phyloP scores from a whole-genome alignment of 2,329 filamentous ascomycete species.

The Talaromyces funiculosus region DNA sequence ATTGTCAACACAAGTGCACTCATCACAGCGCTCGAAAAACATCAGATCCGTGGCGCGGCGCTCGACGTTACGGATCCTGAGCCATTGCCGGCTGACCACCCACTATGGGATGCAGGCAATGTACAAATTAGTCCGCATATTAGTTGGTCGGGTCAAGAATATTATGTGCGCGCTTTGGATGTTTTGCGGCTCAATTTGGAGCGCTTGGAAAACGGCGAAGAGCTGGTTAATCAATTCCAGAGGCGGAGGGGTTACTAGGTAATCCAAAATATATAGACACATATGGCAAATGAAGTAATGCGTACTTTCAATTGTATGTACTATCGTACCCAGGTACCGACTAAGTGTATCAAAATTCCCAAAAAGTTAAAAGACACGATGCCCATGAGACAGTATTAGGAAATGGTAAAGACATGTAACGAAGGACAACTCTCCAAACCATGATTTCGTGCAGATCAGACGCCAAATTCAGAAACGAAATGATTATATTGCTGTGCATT shows the following conservation, averaged over 20 bases:
- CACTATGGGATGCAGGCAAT: constrained; percentile 65
- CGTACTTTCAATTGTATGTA: not conserved
- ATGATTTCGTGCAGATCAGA: not conserved
- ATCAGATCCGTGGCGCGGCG: constrained; percentile 59
- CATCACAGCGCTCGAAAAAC: constrained; percentile 53
- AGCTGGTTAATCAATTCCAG: constrained; percentile 58
- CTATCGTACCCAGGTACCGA: not conserved
- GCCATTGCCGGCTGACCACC: constrained; percentile 62
- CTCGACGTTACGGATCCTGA: constrained; percentile 77
- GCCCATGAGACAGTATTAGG: constrained; percentile 3
- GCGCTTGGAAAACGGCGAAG: constrained; percentile 44
- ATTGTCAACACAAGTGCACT: constrained; percentile 59
- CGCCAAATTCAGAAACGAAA: not conserved
- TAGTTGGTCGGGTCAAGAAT: constrained; percentile 50
- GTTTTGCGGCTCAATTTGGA: constrained; percentile 55
- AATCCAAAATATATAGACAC: not conserved
- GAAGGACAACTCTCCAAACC: not conserved
- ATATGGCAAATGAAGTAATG: not conserved
- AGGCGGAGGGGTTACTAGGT: constrained; percentile 58
- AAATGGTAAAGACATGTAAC: not conserved
- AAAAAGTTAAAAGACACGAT: not conserved
- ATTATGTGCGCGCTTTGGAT: constrained; percentile 53
- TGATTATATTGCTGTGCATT: not conserved
- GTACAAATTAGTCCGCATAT: constrained; percentile 65
- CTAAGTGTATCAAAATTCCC: not conserved